Conservation (phyloP, 2,329 filamentous ascomycete species). For the Stachybotrys chartarum region DNA sequence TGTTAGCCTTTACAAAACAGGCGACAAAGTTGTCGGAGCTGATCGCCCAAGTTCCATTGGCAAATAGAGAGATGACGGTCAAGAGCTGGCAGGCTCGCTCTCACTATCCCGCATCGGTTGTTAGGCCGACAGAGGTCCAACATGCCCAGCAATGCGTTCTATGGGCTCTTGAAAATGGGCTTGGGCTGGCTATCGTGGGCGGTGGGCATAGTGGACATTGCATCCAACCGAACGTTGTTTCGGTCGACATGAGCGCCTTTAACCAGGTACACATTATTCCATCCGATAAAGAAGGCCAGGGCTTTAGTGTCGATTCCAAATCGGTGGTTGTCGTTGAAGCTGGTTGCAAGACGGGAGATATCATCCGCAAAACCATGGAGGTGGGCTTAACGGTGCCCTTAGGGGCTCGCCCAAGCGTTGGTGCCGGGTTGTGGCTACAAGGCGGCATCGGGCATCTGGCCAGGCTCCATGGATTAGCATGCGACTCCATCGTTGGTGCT, state of each 20-base stretch:
- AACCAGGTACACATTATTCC: slow-evolving; percentile 37
- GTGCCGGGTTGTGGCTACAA: slow-evolving; percentile 56
- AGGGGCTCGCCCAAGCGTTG: slow-evolving; percentile 55
- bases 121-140: slow-evolving; percentile 35
- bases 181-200: slow-evolving; percentile 43
- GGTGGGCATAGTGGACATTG: slow-evolving; percentile 57
- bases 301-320: slow-evolving; percentile 4
- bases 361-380: slow-evolving; percentile 38
- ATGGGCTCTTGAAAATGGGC: slow-evolving; percentile 43
- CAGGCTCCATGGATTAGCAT: slow-evolving; percentile 47
- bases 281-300: slow-evolving; percentile 8
- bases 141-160: slow-evolving; percentile 48
- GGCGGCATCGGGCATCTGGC: slow-evolving; percentile 57
- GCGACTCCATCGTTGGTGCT: slow-evolving; percentile 53
- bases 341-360: slow-evolving; percentile 50
- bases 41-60: slow-evolving; percentile 29
- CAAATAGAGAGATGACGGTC: slow-evolving; percentile 19
- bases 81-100: slow-evolving; percentile 46
- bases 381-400: slow-evolving; percentile 48
- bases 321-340: slow-evolving; percentile 41
- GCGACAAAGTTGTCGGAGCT: slow-evolving; percentile 37
- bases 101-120: slow-evolving; percentile 32
- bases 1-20: slow-evolving; percentile 42
- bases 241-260: slow-evolving; percentile 54
- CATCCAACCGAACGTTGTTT: slow-evolving; percentile 40